phyloP scores from a whole-genome alignment of 257 asterid species.

The Parsonsia alboflavescens region DNA sequence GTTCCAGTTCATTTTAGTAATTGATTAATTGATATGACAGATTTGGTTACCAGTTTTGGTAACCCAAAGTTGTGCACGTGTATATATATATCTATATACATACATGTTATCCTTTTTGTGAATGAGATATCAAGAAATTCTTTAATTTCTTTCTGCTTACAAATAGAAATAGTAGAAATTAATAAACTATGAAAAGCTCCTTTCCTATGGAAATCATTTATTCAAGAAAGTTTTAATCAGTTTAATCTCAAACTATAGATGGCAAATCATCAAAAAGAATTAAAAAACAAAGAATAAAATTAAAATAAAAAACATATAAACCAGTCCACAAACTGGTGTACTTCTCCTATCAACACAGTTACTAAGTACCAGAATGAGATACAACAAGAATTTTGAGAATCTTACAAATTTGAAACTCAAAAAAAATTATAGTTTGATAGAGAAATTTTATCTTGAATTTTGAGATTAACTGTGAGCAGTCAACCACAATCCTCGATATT shows the following conservation, averaged over 20 bases:
- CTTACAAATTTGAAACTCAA: background rate
- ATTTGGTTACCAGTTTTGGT: no score
- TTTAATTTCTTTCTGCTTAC: no score
- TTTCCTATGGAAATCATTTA: background rate
- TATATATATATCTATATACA: no score
- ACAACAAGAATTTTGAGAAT: background rate
- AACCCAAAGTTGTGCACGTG: no score
- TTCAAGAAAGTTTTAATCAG: background rate
- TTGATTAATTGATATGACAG: no score
- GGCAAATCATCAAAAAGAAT: background rate
- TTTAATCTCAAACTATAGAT: background rate
- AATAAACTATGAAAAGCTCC: background rate
- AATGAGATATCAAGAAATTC: no score
- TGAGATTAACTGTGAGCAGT: background rate
- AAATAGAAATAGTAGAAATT: background rate
- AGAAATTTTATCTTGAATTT: background rate
- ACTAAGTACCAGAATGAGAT: background rate
- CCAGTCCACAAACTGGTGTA: background rate
- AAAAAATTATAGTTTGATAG: background rate
- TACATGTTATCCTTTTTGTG: no score
- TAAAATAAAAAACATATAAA: background rate
- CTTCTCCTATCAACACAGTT: background rate
- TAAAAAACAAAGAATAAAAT: no score
- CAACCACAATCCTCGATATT: background rate
- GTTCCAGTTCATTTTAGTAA: no score